A percentile compares a stretch with the other conserved stretches of the same genome.
These are phyloP conservation scores for Penicillium daleae DNA, from an alignment of 495 filamentous ascomycete species.

Conservation along the genomic window DNA sequence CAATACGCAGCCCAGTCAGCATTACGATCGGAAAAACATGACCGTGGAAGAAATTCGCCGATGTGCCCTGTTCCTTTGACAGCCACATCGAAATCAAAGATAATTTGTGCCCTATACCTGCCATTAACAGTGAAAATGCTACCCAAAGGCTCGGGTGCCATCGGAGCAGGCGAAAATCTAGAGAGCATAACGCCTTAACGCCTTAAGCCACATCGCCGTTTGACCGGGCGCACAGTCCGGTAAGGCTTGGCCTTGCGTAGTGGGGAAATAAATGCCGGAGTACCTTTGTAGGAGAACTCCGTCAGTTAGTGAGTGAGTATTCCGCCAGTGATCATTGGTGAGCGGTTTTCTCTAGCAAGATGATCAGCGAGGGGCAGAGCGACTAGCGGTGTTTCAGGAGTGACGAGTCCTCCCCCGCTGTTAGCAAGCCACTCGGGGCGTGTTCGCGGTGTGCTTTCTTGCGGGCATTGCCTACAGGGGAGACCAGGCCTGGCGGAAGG, in stretches of 20 bases:
- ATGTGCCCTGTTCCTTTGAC: not conserved
- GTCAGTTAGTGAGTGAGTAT: not conserved
- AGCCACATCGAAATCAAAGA: not conserved
- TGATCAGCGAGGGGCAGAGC: not conserved
- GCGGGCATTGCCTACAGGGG: not conserved
- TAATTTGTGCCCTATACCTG: not conserved
- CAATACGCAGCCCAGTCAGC: not conserved
- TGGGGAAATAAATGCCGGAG: slow-evolving; percentile 2
- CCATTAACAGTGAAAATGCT: not conserved
- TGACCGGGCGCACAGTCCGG: slow-evolving; percentile 11
- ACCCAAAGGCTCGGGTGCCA: not conserved
- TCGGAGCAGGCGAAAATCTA: not conserved
- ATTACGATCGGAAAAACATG: not conserved
- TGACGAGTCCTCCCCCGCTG: not conserved
- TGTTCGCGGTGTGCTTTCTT: not conserved
- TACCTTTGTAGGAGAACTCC: not conserved
- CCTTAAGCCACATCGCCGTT: not conserved
- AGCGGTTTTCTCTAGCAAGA: not conserved
- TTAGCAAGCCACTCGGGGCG: not conserved
- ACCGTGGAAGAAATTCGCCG: not conserved
- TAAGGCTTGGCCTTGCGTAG: slow-evolving; percentile 1
- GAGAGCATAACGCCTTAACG: not conserved
- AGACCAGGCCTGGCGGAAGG: slow-evolving; percentile 1
- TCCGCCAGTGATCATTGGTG: not conserved
- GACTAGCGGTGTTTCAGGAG: slow-evolving; percentile 4